Conservation (phyloP, 345 rosid species). For the Raphanus raphanistrum region DNA sequence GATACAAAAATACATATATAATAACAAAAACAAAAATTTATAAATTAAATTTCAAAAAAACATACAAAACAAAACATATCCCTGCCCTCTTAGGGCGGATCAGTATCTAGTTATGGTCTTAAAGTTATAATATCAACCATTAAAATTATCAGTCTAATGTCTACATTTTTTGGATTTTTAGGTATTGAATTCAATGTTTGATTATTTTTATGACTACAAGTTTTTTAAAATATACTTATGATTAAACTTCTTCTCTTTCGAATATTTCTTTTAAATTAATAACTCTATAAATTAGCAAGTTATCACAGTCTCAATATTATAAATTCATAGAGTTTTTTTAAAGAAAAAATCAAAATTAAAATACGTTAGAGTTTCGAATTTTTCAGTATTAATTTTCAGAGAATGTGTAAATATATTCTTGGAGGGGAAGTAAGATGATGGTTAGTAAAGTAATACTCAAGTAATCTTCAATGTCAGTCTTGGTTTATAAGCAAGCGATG, state of each 20-base stretch:
- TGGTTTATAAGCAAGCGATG: conserved; percentile 42
- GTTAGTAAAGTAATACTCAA: conserved; percentile 34
- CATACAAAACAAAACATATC: too few species aligned
- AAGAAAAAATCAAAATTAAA: not conserved
- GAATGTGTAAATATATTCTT: conserved; percentile 31
- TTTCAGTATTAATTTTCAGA: conserved; percentile 26
- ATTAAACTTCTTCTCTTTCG: not conserved
- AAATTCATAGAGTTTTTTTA: too few species aligned
- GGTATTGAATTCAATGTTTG: not conserved
- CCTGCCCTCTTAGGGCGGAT: too few species aligned
- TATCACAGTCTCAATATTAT: not conserved
- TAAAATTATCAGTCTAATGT: too few species aligned
- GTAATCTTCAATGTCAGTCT: conserved; percentile 28
- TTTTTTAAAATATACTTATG: too few species aligned
- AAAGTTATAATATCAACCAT: too few species aligned
- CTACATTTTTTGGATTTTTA: too few species aligned
- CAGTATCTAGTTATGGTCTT: too few species aligned
- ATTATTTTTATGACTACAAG: not conserved
- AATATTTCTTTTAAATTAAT: not conserved
- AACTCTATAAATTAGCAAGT: too few species aligned
- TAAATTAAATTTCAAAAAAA: too few species aligned
- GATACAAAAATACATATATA: too few species aligned
- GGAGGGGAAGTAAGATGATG: conserved; percentile 31
- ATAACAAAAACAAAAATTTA: too few species aligned
- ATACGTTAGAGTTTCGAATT: not conserved